Percentiles rank a stretch among this genome's conserved stretches.
Evolutionary conservation across 140 eudicot genomes (phyloP).

Genomic region (Senecio squalidus): DNA sequence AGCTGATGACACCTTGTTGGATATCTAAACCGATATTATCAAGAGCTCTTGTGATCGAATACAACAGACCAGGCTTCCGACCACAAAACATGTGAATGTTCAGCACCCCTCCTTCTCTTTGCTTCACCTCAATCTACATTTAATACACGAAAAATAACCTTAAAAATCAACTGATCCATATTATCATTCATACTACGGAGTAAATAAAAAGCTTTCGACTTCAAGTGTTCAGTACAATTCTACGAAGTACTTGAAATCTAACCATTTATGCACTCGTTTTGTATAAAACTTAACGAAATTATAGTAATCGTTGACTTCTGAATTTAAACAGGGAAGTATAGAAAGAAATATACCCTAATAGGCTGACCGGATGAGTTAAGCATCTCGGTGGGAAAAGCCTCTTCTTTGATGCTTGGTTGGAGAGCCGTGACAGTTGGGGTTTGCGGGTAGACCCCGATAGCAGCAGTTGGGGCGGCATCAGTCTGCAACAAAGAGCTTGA

Average conservation of each 20-base stretch:
- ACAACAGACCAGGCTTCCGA: conserved; percentile 61
- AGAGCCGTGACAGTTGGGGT: conserved; percentile 4
- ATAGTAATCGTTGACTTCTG: too few relatives aligned
- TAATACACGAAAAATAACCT: neutral
- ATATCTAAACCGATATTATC: conserved; percentile 18
- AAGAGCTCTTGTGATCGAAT: conserved; percentile 12
- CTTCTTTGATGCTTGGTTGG: conserved; percentile 9
- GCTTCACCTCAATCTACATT: conserved; percentile 66
- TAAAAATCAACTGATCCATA: too few relatives aligned
- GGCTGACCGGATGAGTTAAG: conserved; percentile 42
- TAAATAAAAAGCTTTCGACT: too few relatives aligned
- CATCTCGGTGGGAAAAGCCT: conserved; percentile 22
- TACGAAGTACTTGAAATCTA: too few relatives aligned
- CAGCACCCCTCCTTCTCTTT: conserved; percentile 68
- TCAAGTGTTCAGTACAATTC: too few relatives aligned
- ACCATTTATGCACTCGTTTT: too few relatives aligned
- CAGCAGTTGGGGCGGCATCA: conserved; percentile 4
- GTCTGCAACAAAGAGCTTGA: conserved; percentile 14
- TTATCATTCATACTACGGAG: too few relatives aligned
- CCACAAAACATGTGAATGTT: conserved; percentile 83
- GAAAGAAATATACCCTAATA: conserved; percentile 57
- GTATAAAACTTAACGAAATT: too few relatives aligned
- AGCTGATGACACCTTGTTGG: conserved; percentile 25
- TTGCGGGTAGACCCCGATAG: conserved; percentile 6
- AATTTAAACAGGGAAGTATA: too few relatives aligned